These are phyloP conservation scores for Pleurotus djamor DNA, from an alignment of 768 basidiomycete genomes.

Conservation along the genomic window DNA sequence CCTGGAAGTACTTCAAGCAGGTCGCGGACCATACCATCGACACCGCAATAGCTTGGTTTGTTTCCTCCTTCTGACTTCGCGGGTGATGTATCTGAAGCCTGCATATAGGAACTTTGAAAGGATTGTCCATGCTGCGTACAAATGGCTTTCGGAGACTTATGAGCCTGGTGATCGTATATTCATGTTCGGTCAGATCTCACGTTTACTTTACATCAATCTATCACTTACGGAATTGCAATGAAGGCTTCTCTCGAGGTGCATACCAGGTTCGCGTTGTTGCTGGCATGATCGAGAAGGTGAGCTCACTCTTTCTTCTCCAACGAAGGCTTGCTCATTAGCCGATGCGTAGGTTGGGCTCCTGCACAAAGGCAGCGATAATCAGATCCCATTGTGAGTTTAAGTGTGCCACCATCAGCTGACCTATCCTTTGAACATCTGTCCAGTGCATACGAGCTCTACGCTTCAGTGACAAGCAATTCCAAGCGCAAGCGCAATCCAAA, in stretches of 20 bases:
- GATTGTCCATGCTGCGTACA: constrained; percentile 33
- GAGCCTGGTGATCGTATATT: constrained; percentile 33
- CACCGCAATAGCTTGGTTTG: constrained; percentile 25
- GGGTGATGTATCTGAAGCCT: too few species aligned
- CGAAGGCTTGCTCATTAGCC: not conserved
- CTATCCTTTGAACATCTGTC: not conserved
- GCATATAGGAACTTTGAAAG: constrained; percentile 28
- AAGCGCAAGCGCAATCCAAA: too few species aligned
- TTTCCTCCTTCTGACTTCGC: too few species aligned
- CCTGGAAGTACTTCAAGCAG: too few species aligned
- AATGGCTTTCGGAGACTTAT: constrained; percentile 39
- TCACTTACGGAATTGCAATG: not conserved
- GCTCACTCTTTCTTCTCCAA: not conserved
- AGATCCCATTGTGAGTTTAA: constrained; percentile 31
- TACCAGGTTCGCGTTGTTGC: constrained; percentile 43
- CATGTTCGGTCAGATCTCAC: constrained; percentile 30
- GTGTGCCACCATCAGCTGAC: not conserved
- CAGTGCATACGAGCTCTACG: constrained; percentile 36
- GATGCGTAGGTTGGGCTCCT: constrained; percentile 36
- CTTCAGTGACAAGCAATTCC: too few species aligned
- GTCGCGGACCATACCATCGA: constrained; percentile 11
- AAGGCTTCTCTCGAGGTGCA: constrained; percentile 49
- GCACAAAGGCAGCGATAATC: constrained; percentile 34
- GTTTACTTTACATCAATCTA: not conserved
- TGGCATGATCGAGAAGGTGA: constrained; percentile 39